These are phyloP conservation scores for Plenodomus tracheiphilus DNA, from an alignment of 2,329 filamentous ascomycete species.

Conservation along the genomic window DNA sequence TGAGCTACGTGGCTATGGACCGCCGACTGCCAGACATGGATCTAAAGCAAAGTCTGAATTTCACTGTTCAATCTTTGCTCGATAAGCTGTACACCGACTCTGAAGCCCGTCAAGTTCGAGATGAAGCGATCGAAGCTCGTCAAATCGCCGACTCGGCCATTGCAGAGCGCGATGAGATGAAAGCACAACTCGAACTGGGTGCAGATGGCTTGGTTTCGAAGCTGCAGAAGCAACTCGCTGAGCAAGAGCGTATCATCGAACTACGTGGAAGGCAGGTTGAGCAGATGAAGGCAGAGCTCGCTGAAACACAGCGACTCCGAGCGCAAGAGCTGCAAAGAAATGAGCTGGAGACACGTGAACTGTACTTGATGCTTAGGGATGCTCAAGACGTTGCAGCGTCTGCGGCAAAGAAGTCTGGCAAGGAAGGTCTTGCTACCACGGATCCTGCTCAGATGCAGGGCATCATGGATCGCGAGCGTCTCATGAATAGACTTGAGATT, in stretches of 20 bases:
- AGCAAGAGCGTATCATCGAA: conserved; percentile 88
- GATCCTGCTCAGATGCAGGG: conserved; percentile 83
- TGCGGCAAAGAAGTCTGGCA: conserved; percentile 66
- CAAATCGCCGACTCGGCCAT: conserved; percentile 95
- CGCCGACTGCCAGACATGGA: conserved; percentile 94
- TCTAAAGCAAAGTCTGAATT: conserved; percentile 95
- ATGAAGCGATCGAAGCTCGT: conserved; percentile 86
- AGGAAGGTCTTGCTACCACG: conserved; percentile 59
- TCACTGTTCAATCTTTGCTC: conserved; percentile 91
- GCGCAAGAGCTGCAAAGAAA: conserved; percentile 92
- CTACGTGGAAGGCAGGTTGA: conserved; percentile 86
- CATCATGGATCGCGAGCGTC: conserved; percentile 86
- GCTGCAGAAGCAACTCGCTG: conserved; percentile 89
- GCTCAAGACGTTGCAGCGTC: conserved; percentile 95
- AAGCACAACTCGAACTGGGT: conserved; percentile 81
- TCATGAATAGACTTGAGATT: conserved; percentile 93
- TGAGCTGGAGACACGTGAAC: conserved; percentile 91
- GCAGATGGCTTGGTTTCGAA: conserved; percentile 93
- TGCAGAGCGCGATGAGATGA: conserved; percentile 95
- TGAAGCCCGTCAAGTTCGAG: conserved; percentile 86
- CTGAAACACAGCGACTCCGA: conserved; percentile 80
- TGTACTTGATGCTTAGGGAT: conserved; percentile 97
- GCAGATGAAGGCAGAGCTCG: conserved; percentile 83
- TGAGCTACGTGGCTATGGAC: conserved; percentile 99
- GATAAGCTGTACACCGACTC: conserved; percentile 97